A percentile compares a stretch with the other conserved stretches of the same genome.
phyloP scores from a whole-genome alignment of 2,329 filamentous ascomycete species.

The Aspergillus intermedius region DNA sequence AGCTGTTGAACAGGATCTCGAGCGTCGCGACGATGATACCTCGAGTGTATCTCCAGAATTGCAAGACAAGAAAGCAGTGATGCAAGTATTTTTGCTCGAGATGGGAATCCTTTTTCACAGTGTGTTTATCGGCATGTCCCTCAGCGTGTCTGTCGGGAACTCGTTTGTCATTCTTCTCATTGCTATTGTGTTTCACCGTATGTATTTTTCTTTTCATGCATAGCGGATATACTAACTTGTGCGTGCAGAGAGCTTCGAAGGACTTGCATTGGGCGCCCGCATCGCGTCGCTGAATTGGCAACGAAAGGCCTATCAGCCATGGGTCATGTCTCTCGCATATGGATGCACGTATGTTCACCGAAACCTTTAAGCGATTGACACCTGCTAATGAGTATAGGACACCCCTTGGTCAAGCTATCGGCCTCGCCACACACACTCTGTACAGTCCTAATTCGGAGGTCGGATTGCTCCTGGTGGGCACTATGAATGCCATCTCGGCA shows the following conservation, averaged over 20 bases:
- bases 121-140: conserved; percentile 42
- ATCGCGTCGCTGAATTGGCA: background rate
- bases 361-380: background rate
- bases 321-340: conserved; percentile 56
- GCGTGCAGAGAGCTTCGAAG: conserved; percentile 19
- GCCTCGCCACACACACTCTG: conserved; percentile 64
- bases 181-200: conserved; percentile 33
- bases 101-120: conserved; percentile 74
- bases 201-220: conserved; percentile 3
- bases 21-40: conserved; percentile 10
- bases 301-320: background rate
- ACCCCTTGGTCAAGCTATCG: conserved; percentile 71
- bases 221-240: background rate
- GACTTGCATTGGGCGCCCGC: background rate
- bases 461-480: conserved; percentile 67
- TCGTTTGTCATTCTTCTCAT: conserved; percentile 30
- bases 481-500: conserved; percentile 78
- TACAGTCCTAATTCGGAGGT: conserved; percentile 68
- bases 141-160: conserved; percentile 29
- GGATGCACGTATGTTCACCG: conserved; percentile 43
- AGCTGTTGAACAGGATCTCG: conserved; percentile 10
- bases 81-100: conserved; percentile 69
- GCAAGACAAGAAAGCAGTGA: conserved; percentile 56
- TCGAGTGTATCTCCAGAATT: conserved; percentile 21
- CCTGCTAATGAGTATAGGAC: conserved; percentile 47